phyloP scores from a whole-genome alignment of 768 basidiomycete genomes.

The Trametes coccinea region DNA sequence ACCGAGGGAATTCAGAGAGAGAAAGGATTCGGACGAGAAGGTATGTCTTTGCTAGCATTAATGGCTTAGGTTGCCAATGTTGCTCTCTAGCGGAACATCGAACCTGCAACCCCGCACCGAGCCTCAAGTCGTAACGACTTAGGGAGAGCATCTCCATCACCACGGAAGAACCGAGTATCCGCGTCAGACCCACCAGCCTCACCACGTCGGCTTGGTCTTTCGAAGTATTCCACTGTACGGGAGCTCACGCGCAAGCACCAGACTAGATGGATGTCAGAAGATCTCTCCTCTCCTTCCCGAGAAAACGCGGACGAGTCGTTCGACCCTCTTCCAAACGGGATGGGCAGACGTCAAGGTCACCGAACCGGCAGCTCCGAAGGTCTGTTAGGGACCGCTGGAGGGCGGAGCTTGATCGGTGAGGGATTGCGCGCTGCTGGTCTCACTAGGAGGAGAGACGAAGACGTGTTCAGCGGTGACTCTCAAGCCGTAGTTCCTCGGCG shows the following conservation, averaged over 20 bases:
- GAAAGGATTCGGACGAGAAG: constrained; percentile 42
- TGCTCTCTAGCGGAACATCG: constrained; percentile 5
- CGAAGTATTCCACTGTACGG: constrained; percentile 48
- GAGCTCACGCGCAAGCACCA: constrained; percentile 51
- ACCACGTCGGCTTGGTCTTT: constrained; percentile 33
- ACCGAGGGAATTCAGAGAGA: constrained; percentile 49
- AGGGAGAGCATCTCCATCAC: constrained; percentile 25
- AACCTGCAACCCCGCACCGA: constrained; percentile 30
- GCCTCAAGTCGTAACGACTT: constrained; percentile 14
- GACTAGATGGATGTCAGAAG: constrained; percentile 55
- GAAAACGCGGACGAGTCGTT: constrained; percentile 29
- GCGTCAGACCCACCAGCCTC: constrained; percentile 23
- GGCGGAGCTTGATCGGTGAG: constrained; percentile 64
- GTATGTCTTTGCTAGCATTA: constrained; percentile 32
- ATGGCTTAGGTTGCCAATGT: background rate
- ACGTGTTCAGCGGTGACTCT: constrained; percentile 35
- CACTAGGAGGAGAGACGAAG: constrained; percentile 40
- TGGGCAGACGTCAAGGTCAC: constrained; percentile 54
- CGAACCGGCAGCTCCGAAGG: constrained; percentile 75
- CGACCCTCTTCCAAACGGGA: constrained; percentile 12
- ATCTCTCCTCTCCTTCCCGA: constrained; percentile 34
- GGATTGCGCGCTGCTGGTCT: constrained; percentile 72
- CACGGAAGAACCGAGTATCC: constrained; percentile 16
- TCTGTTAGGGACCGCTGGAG: constrained; percentile 41
- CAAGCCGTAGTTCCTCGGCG: constrained; percentile 18